phyloP scores from a whole-genome alignment of 2,329 filamentous ascomycete genomes.

The Cladosporium phlei region DNA sequence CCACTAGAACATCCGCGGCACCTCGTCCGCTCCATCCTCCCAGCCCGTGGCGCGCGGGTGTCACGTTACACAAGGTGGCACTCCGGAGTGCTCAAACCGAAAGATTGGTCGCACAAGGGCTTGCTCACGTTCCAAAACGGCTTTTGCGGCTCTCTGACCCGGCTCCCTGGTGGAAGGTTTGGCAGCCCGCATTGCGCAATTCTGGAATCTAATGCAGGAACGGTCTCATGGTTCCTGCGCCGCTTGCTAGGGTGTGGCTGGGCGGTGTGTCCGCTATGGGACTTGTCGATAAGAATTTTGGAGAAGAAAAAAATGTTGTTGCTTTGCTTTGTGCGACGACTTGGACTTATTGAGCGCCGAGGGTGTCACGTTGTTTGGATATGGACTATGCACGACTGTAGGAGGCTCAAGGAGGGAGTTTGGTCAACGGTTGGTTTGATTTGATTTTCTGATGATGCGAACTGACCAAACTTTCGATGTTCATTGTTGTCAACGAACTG shows the following conservation, averaged over 20 bases:
- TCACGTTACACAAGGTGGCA: constrained; percentile 7
- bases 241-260: not conserved
- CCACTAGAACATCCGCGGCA: not conserved
- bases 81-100: constrained; percentile 9
- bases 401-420: too few relatives aligned
- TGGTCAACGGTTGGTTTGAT: too few relatives aligned
- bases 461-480: too few relatives aligned
- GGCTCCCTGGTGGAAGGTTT: not conserved
- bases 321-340: too few relatives aligned
- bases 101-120: constrained; percentile 1
- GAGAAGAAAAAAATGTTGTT: too few relatives aligned
- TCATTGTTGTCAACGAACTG: too few relatives aligned
- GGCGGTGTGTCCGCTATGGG: too few relatives aligned
- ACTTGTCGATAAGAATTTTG: too few relatives aligned
- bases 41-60: constrained; percentile 2
- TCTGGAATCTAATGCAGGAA: constrained; percentile 13
- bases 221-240: constrained; percentile 2
- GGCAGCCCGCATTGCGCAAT: constrained; percentile 11
- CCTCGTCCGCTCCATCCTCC: not conserved
- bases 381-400: too few relatives aligned
- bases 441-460: not conserved
- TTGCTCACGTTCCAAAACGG: constrained; percentile 5
- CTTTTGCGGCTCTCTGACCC: constrained; percentile 3
- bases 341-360: too few relatives aligned
- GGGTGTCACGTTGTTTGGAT: too few relatives aligned